These are phyloP conservation scores for Helicocarpus griseus DNA, from an alignment of 2,329 filamentous ascomycete species.

Conservation along the genomic window DNA sequence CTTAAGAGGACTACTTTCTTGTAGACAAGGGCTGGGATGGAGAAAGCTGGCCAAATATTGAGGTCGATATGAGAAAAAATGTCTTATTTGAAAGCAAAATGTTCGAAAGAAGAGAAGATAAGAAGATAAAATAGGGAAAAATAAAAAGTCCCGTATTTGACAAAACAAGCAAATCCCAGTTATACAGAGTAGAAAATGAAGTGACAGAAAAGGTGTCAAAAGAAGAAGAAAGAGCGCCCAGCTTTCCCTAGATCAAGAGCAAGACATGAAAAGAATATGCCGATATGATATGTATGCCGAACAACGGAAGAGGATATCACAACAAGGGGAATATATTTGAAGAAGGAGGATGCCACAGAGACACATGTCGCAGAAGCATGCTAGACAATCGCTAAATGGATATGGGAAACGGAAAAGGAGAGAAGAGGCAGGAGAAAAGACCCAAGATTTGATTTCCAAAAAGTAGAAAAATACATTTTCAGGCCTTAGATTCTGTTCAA, in stretches of 20 bases:
- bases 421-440: too few relatives aligned
- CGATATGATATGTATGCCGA: background rate
- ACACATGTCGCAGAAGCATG: too few relatives aligned
- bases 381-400: too few relatives aligned
- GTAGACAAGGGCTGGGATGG: background rate
- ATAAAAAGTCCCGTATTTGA: background rate
- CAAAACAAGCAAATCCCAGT: slow-evolving; percentile 1
- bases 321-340: background rate
- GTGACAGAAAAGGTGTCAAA: background rate
- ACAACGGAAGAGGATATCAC: slow-evolving; percentile 1
- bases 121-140: background rate
- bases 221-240: background rate
- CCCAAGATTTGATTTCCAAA: too few relatives aligned
- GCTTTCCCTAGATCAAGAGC: background rate
- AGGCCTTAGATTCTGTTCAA: too few relatives aligned
- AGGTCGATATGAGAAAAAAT: background rate
- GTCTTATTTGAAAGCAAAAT: background rate
- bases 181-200: background rate
- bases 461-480: too few relatives aligned
- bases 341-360: too few relatives aligned
- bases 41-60: background rate
- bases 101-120: background rate
- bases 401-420: too few relatives aligned
- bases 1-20: too few relatives aligned
- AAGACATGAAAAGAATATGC: background rate